A percentile compares a stretch with the other conserved stretches of the same genome.
Conservation (phyloP, 352 stramenopile species). For the Pythium brassicae region DNA sequence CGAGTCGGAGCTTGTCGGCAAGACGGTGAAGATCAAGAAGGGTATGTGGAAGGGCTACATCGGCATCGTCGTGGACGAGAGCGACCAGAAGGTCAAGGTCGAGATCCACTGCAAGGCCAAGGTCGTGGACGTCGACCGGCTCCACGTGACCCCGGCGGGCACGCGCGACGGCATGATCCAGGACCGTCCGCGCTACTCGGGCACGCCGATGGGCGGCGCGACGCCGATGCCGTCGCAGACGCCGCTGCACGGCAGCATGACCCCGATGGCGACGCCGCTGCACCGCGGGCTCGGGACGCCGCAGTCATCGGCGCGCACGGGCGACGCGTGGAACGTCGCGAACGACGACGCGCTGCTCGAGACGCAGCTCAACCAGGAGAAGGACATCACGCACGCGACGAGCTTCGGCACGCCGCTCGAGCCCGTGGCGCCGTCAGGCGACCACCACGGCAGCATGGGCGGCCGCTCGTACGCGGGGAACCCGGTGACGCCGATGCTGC, state of each 20-base stretch:
- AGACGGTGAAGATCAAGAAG: constrained; percentile 91
- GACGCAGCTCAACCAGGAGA: constrained; percentile 87
- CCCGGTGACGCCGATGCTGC: constrained; percentile 44
- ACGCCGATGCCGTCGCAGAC: constrained; percentile 82
- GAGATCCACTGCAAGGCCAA: constrained; percentile 90
- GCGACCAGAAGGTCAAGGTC: constrained; percentile 88
- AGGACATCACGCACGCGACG: constrained; percentile 85
- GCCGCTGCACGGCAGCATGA: constrained; percentile 82
- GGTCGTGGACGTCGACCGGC: constrained; percentile 81
- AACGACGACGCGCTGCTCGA: constrained; percentile 85
- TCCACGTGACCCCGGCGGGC: constrained; percentile 72
- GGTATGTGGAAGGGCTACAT: constrained; percentile 92
- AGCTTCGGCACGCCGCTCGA: constrained; percentile 83
- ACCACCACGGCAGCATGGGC: constrained; percentile 44
- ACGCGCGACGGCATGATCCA: constrained; percentile 74
- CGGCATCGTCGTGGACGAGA: constrained; percentile 88
- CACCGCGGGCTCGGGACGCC: constrained; percentile 78
- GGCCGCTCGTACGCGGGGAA: constrained; percentile 51
- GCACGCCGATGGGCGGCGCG: constrained; percentile 69
- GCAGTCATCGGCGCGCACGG: constrained; percentile 46
- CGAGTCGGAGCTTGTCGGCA: constrained; percentile 81
- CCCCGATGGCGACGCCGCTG: constrained; percentile 83
- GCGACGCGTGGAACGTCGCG: constrained; percentile 83
- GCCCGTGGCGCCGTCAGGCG: constrained; percentile 57
- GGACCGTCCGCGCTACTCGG: constrained; percentile 65